These are phyloP conservation scores for Dactylonectria estremocensis DNA, from an alignment of 2,329 filamentous ascomycete species.

Conservation along the genomic window DNA sequence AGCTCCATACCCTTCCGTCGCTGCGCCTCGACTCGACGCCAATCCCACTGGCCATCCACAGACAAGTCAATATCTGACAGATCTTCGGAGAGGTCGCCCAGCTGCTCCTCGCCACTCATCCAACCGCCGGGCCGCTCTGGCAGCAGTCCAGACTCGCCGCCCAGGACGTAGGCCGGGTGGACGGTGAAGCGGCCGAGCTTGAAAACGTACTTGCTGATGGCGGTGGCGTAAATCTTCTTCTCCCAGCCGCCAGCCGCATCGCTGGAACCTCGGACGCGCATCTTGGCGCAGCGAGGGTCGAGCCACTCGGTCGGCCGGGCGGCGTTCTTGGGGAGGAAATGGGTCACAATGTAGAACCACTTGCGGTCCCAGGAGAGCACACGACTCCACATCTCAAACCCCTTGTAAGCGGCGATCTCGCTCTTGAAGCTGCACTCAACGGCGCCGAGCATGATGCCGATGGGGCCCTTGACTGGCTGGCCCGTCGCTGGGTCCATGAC, in stretches of 20 bases:
- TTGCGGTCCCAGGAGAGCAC: constrained; percentile 84
- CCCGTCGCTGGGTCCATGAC: constrained; percentile 65
- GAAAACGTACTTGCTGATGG: constrained; percentile 85
- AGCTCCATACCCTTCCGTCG: constrained; percentile 69
- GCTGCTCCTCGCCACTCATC: constrained; percentile 62
- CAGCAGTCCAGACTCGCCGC: constrained; percentile 77
- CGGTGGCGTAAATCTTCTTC: constrained; percentile 79
- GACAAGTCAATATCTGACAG: constrained; percentile 54
- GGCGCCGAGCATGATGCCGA: constrained; percentile 79
- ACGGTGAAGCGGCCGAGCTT: constrained; percentile 88
- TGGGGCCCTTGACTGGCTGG: constrained; percentile 65
- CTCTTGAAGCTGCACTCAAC: constrained; percentile 81
- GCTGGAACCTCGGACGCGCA: constrained; percentile 56
- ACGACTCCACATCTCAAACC: constrained; percentile 82
- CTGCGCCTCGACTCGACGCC: constrained; percentile 70
- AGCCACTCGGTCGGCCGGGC: constrained; percentile 70
- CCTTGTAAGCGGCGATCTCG: constrained; percentile 79
- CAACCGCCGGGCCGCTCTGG: constrained; percentile 80
- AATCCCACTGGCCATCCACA: constrained; percentile 66
- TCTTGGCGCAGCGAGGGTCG: constrained; percentile 61
- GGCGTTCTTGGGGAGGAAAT: constrained; percentile 77
- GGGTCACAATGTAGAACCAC: constrained; percentile 84
- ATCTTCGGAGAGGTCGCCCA: constrained; percentile 58
- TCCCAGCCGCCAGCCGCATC: constrained; percentile 64
- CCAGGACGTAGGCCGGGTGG: constrained; percentile 82